phyloP scores from a whole-genome alignment of 768 basidiomycete genomes.

The Hortiboletus flavorubellus region DNA sequence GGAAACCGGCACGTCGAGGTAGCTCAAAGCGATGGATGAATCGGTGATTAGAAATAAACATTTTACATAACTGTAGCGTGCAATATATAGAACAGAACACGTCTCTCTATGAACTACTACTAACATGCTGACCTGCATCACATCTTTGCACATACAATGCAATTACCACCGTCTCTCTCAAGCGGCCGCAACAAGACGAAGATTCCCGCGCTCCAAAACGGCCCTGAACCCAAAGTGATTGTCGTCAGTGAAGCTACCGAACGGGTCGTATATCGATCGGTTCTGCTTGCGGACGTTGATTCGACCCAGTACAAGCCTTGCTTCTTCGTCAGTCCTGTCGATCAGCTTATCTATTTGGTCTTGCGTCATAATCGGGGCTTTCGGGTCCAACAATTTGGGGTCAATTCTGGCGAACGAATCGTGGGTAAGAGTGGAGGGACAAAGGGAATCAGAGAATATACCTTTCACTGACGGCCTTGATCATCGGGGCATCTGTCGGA shows the following conservation, averaged over 20 bases:
- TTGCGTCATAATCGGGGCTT: neutral
- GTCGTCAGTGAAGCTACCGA: conserved; percentile 9
- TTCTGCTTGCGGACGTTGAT: conserved; percentile 17
- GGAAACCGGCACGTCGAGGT: too few species aligned
- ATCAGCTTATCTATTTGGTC: neutral
- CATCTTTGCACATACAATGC: too few species aligned
- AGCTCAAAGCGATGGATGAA: too few species aligned
- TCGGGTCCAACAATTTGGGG: neutral
- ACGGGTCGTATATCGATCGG: conserved; percentile 12
- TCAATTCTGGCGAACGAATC: neutral
- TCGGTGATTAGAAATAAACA: too few species aligned
- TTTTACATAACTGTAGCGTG: too few species aligned
- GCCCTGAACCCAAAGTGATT: conserved; percentile 11
- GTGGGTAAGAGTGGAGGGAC: neutral
- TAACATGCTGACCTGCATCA: too few species aligned
- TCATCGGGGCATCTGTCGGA: conserved; percentile 5
- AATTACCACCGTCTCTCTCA: neutral
- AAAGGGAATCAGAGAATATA: neutral
- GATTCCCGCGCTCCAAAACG: conserved; percentile 2
- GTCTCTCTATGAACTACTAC: too few species aligned
- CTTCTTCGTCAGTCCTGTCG: conserved; percentile 6
- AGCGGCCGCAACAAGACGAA: neutral
- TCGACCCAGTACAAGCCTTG: conserved; percentile 7
- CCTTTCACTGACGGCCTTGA: neutral
- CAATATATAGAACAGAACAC: too few species aligned